Evolutionary conservation across 306 rosid genomes (phyloP).

Genomic region (Amphicarpaea edgeworthii): DNA sequence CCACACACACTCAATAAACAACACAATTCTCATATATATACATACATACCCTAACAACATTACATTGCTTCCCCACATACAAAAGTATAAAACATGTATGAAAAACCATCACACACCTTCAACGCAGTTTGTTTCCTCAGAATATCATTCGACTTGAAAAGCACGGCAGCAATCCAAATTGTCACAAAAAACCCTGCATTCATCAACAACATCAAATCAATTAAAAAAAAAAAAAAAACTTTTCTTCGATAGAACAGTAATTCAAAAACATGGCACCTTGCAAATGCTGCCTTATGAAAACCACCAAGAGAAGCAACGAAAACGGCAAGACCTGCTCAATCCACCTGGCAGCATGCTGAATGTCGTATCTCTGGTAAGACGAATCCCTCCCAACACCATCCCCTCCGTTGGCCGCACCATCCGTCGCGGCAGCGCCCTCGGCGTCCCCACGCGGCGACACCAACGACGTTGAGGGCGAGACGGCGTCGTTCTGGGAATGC

Average conservation of each 20-base stretch:
- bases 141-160: conserved; percentile 95
- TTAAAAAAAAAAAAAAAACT: too few relatives aligned
- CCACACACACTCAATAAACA: conserved; percentile 30
- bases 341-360: conserved; percentile 98
- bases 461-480: conserved; percentile 45
- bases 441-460: too few relatives aligned
- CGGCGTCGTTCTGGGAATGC: conserved; percentile 50
- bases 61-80: background rate
- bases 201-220: conserved; percentile 3
- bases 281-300: conserved; percentile 95
- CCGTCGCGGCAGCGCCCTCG: conserved; percentile 51
- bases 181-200: conserved; percentile 74
- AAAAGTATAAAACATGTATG: too few relatives aligned
- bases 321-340: conserved; percentile 92
- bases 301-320: conserved; percentile 90
- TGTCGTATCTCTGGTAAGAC: conserved; percentile 92
- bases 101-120: conserved; percentile 59
- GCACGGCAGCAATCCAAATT: conserved; percentile 89
- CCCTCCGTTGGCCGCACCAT: conserved; percentile 24
- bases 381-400: conserved; percentile 82
- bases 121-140: conserved; percentile 87
- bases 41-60: background rate
- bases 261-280: conserved; percentile 63
- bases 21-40: background rate
- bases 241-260: background rate